A percentile compares a stretch with the other conserved stretches of the same genome.
phyloP scores from a whole-genome alignment of 371 early-diverging fungal species.

The Mortierella sp. region DNA sequence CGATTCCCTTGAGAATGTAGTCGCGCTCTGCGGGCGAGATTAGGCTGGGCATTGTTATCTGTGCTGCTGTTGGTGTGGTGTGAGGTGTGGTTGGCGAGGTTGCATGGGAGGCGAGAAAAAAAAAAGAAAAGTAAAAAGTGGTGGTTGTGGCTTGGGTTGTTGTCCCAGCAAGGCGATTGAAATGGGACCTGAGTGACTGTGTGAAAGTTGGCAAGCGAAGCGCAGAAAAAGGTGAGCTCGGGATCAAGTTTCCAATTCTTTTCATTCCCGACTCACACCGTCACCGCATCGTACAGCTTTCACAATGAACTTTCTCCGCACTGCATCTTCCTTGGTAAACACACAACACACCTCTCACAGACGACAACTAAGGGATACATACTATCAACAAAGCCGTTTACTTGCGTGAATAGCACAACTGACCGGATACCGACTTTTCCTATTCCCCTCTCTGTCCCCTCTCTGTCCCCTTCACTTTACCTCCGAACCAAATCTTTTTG shows the following conservation, averaged over 20 bases:
- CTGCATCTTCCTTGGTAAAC: conserved; percentile 63
- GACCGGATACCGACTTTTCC: too few relatives aligned
- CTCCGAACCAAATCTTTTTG: neutral
- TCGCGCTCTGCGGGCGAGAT: conserved; percentile 86
- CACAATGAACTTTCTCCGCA: conserved; percentile 69
- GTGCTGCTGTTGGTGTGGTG: neutral
- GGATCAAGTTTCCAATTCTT: conserved; percentile 2
- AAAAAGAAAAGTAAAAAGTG: neutral
- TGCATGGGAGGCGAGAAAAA: neutral
- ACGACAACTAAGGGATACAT: neutral
- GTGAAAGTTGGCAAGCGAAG: neutral
- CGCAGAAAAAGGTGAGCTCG: neutral
- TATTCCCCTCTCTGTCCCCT: neutral
- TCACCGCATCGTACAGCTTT: neutral
- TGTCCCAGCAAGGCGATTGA: conserved; percentile 1
- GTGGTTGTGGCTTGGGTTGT: conserved; percentile 4
- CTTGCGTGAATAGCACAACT: neutral
- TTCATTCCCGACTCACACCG: neutral
- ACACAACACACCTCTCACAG: neutral
- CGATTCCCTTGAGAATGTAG: conserved; percentile 88
- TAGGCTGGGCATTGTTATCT: conserved; percentile 58
- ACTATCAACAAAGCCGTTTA: too few relatives aligned
- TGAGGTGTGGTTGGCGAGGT: neutral
- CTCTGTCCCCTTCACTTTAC: neutral
- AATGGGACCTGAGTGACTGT: neutral